A percentile compares a stretch with the other conserved stretches of the same genome.
Evolutionary conservation across 306 rosid species (phyloP).

Genomic region (Sicyos baderoa): DNA sequence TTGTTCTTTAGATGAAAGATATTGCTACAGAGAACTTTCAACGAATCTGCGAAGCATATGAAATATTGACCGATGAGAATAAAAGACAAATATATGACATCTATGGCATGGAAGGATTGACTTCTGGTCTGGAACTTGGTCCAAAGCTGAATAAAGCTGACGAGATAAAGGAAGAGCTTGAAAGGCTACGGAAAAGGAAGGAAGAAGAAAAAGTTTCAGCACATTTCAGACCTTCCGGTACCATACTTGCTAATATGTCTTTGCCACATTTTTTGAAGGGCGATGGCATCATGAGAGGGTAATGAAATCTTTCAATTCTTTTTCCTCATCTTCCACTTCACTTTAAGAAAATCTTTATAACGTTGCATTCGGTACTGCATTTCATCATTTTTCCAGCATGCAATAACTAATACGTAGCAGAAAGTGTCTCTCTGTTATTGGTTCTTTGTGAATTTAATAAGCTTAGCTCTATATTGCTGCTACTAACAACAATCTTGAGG

Average conservation of each 20-base stretch:
- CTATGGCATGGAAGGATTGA: slow-evolving; percentile 91
- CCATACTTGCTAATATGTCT: slow-evolving; percentile 66
- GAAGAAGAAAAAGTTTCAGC: slow-evolving; percentile 52
- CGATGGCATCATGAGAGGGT: slow-evolving; percentile 75
- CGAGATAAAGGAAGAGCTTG: slow-evolving; percentile 76
- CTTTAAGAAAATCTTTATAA: background rate
- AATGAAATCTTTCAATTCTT: slow-evolving; percentile 12
- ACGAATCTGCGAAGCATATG: slow-evolving; percentile 82
- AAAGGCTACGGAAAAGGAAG: slow-evolving; percentile 49
- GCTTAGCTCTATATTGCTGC: background rate
- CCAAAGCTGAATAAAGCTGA: slow-evolving; percentile 58
- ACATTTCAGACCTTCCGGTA: slow-evolving; percentile 68
- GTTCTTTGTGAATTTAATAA: slow-evolving; percentile 2
- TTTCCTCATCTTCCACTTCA: slow-evolving; percentile 3
- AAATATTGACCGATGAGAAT: slow-evolving; percentile 67
- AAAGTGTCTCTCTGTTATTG: background rate
- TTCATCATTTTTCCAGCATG: background rate
- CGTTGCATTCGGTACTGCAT: background rate
- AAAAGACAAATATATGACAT: slow-evolving; percentile 83
- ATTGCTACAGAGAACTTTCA: slow-evolving; percentile 85
- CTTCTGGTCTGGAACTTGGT: slow-evolving; percentile 84
- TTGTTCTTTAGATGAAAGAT: slow-evolving; percentile 62
- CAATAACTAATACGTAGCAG: slow-evolving; percentile 12
- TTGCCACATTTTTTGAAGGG: slow-evolving; percentile 59
- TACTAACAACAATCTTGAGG: slow-evolving; percentile 4